Conservation (phyloP, 2,329 filamentous ascomycete species). For the Xylariaceae sp. region DNA sequence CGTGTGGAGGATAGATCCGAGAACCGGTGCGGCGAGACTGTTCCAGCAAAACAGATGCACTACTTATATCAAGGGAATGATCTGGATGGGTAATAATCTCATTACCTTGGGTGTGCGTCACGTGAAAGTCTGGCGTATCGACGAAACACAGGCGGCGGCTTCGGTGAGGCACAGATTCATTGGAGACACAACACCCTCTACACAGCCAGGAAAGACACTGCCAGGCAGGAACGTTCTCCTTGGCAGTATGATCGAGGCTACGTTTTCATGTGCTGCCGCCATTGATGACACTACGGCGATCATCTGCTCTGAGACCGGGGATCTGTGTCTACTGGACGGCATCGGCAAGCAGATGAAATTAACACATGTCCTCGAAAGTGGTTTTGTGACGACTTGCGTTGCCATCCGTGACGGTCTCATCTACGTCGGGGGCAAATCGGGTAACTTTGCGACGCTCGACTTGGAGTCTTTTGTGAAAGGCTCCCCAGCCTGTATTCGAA, state of each 20-base stretch:
- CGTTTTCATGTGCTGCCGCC: constrained; percentile 70
- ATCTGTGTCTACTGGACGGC: constrained; percentile 84
- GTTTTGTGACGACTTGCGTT: constrained; percentile 64
- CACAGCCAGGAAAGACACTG: constrained; percentile 60
- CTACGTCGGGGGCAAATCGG: constrained; percentile 64
- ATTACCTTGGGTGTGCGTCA: constrained; percentile 86
- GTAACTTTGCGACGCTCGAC: constrained; percentile 50
- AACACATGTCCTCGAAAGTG: constrained; percentile 57
- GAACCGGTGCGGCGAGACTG: constrained; percentile 71
- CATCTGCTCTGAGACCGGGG: constrained; percentile 79
- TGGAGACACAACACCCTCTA: constrained; percentile 37
- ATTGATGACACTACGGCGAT: constrained; percentile 71
- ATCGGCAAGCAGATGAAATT: constrained; percentile 66
- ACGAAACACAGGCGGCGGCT: constrained; percentile 56
- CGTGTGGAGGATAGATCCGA: constrained; percentile 81
- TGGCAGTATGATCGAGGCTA: constrained; percentile 73
- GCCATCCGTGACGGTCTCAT: constrained; percentile 53
- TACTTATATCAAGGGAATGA: constrained; percentile 75
- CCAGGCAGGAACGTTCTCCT: constrained; percentile 83
- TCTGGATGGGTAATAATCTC: constrained; percentile 80
- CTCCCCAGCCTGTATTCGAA: constrained; percentile 36
- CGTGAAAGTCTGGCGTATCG: constrained; percentile 87
- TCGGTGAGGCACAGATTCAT: constrained; percentile 58
- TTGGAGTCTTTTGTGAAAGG: constrained; percentile 45
- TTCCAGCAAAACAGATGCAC: constrained; percentile 89